Conservation (phyloP, 164 flowering plant species). For the Platanus orientalis region DNA sequence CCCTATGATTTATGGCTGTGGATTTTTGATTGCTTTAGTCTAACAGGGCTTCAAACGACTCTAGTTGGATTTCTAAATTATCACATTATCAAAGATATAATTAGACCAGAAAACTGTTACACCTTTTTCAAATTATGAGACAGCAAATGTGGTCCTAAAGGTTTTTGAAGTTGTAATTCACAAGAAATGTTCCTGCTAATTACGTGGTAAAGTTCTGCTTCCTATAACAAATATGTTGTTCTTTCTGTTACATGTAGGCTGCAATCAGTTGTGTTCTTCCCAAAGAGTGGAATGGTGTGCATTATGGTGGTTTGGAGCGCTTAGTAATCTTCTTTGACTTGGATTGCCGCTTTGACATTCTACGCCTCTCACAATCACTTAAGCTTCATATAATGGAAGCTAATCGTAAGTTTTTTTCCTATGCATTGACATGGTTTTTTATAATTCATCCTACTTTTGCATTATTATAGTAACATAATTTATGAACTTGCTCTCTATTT, state of each 20-base stretch:
- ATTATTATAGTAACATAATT: too few relatives aligned
- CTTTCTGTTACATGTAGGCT: constrained; percentile 30
- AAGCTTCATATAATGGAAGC: constrained; percentile 35
- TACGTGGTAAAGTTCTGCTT: background rate
- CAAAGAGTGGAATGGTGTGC: constrained; percentile 60
- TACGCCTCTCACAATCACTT: constrained; percentile 42
- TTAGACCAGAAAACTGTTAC: background rate
- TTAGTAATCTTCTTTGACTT: constrained; percentile 57
- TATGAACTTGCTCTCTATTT: background rate
- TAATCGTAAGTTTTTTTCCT: constrained; percentile 18
- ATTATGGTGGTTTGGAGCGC: constrained; percentile 65
- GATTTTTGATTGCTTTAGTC: too few relatives aligned
- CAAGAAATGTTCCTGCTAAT: too few relatives aligned
- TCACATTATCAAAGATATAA: too few relatives aligned
- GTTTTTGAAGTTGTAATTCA: too few relatives aligned
- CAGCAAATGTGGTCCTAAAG: too few relatives aligned
- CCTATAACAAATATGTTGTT: background rate
- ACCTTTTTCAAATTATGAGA: background rate
- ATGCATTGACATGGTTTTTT: background rate
- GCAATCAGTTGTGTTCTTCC: constrained; percentile 70
- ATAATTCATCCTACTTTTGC: background rate
- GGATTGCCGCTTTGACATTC: constrained; percentile 70
- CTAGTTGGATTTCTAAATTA: too few relatives aligned
- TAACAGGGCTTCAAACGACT: too few relatives aligned
- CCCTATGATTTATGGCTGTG: too few relatives aligned